Evolutionary conservation across 768 basidiomycete genomes (phyloP), one percentile per base, ranked within the genome.

Genomic region (Tremella mesenterica): DNA sequence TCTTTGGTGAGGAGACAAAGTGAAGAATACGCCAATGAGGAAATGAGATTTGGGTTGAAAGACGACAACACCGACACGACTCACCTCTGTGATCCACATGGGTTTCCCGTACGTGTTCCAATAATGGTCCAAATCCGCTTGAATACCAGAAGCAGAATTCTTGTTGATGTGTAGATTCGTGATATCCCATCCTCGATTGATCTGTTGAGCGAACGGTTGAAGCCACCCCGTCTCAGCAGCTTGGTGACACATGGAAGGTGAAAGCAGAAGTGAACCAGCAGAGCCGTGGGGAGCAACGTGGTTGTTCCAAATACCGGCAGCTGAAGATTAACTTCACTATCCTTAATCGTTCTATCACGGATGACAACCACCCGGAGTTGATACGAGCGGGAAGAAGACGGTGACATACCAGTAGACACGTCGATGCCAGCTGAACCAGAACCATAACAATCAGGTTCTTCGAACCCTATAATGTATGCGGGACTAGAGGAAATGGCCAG

Each of bases 191-290:
- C 51, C 50, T 23, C 46, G 39, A n/a, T n/a, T 41, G 41, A 63
- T 63, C 18, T 57, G 45, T 13, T 59, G 48, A 44, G 58, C 51
- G 68, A 74, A 74, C 2, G 70, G 61, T n/a, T 51, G 50, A 49
- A 74, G 62, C 62, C 66, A 73, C 38, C 38, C 38, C 31, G 52
- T 53, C 44, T 74, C 72, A 31, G 60, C 71, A 21, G 62, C 60
- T 59, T 74, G 73, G 31, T 74, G 61, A 57, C 73, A 74, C 73
- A 74, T 73, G 5, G 65, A 65, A 0, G 73, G 73, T 3, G 57
- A 60, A 46, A 68, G 48, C 14, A 74, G 55, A 2, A 71, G 30
- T 10, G 69, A 18, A 23, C 38, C 47, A n/a, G 71, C 73, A 7
- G 51, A 53, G 16, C 59, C 60, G 30, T 44, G 54, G n/a, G 72